Evolutionary conservation across 768 basidiomycete species (phyloP), one percentile per base, ranked within the genome.

Genomic region (Pholiota conissans): DNA sequence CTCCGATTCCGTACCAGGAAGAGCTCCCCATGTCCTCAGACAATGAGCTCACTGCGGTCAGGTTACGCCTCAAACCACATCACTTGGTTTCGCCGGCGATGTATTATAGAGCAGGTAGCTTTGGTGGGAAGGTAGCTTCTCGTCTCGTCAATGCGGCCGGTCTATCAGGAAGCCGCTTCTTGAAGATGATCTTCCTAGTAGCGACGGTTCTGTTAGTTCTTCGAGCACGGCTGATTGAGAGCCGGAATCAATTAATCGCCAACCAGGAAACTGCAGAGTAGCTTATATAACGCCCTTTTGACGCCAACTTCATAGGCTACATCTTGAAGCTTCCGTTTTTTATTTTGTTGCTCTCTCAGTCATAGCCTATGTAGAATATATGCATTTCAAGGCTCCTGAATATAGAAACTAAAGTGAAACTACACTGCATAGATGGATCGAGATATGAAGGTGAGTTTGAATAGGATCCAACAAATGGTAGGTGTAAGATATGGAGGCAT

Each of bases 31-130:
- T 74, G 11, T 84, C 84, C 2, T 89, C 87, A 3, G 88, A 90
- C 62, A 86, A 91, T 56, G 85, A 89, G 60, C 80, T 0, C 76
- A 78, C 58, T 58, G 83, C 26, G 86, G 87, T 0, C 85, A 88
- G 67, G 84, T 89, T 16, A 89, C 86, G 0, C 87, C n/a, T n/a
- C n/a, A n/a, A n/a, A n/a, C n/a, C 88, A n/a, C 80, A 81, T 58
- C 84, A 85, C 63, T 69, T 90, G 29, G 81, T 84, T 35, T 91
- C 88, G 7, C 86, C 88, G 5, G 78, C 75, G 20, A 69, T 80
- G 47, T 49, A 47, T 29, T 55, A 56, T 18, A 57, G 57, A 50
- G 30, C 51, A 16, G 14, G 46, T n/a, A 42, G 35, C 30, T 52
- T 42, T 26, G 37, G 30, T 26, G 58, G 42, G 20, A 6, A 16